phyloP scores from a whole-genome alignment of 495 filamentous ascomycete species.

The Penicillium lividum region DNA sequence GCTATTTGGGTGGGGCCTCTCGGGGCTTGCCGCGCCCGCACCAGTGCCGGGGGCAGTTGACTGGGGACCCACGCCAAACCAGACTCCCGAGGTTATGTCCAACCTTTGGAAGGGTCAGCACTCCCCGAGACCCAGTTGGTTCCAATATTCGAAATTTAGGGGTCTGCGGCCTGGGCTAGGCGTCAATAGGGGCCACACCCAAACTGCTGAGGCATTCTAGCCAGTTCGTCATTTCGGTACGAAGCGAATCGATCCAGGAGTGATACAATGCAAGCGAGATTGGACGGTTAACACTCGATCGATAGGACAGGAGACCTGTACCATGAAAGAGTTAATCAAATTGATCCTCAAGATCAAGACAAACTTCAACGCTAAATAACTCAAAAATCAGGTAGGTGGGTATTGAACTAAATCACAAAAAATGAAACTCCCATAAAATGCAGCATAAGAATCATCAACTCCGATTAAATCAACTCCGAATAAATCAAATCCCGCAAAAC shows the following conservation, averaged over 20 bases:
- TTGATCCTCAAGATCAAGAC: constrained; percentile 18
- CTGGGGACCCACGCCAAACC: background rate
- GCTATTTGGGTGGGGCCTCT: background rate
- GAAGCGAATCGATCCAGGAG: background rate
- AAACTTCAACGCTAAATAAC: constrained; percentile 14
- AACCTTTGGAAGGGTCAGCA: too few species aligned
- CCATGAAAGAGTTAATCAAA: constrained; percentile 29
- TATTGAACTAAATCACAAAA: constrained; percentile 26
- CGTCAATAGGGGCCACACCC: background rate
- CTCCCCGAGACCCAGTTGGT: background rate
- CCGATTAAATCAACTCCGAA: constrained; percentile 4
- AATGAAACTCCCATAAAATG: constrained; percentile 15
- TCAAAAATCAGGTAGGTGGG: constrained; percentile 14
- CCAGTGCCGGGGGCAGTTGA: background rate
- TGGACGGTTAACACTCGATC: constrained; percentile 26
- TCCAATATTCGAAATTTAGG: too few species aligned
- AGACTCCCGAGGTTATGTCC: too few species aligned
- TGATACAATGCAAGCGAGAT: constrained; percentile 15
- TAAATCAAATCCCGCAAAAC: constrained; percentile 1
- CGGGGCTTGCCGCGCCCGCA: background rate
- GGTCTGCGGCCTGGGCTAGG: background rate
- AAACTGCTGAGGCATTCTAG: background rate
- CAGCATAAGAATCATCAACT: constrained; percentile 3
- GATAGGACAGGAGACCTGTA: constrained; percentile 25
- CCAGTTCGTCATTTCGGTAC: background rate